These are phyloP conservation scores for Monocercomonoides exilis DNA, from an alignment of 78 protist species.

Conservation along the genomic window DNA sequence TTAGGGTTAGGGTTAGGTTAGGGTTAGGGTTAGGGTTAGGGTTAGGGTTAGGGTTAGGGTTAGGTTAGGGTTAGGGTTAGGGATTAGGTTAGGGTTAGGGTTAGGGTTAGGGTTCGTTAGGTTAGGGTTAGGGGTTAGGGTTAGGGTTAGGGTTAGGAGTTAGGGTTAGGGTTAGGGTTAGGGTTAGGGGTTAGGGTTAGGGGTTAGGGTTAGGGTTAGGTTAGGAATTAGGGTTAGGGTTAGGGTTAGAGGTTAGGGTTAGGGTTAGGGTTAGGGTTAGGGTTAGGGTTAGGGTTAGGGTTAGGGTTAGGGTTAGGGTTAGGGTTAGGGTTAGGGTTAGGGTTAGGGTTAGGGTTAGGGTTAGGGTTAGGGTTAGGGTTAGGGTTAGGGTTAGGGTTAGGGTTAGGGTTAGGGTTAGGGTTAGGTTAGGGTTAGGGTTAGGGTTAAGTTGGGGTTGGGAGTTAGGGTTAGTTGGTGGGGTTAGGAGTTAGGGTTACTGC, in stretches of 20 bases:
- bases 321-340: slow-evolving; percentile 6
- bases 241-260: slow-evolving; percentile 2
- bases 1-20: background rate
- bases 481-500: no score
- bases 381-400: slow-evolving; percentile 6
- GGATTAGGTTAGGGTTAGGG: background rate
- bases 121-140: background rate
- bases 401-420: slow-evolving; percentile 7
- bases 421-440: background rate
- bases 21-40: slow-evolving; percentile 7
- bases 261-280: slow-evolving; percentile 6
- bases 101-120: background rate
- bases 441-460: no score
- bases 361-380: slow-evolving; percentile 5
- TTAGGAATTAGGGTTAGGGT: background rate
- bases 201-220: slow-evolving; percentile 7
- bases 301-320: slow-evolving; percentile 5
- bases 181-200: background rate
- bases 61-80: background rate
- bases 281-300: slow-evolving; percentile 7
- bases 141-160: background rate
- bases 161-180: background rate
- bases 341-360: slow-evolving; percentile 7
- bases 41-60: slow-evolving; percentile 6
- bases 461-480: no score